Conservation (phyloP, 495 filamentous ascomycete genomes). For the Hapsidospora chrysogenum region DNA sequence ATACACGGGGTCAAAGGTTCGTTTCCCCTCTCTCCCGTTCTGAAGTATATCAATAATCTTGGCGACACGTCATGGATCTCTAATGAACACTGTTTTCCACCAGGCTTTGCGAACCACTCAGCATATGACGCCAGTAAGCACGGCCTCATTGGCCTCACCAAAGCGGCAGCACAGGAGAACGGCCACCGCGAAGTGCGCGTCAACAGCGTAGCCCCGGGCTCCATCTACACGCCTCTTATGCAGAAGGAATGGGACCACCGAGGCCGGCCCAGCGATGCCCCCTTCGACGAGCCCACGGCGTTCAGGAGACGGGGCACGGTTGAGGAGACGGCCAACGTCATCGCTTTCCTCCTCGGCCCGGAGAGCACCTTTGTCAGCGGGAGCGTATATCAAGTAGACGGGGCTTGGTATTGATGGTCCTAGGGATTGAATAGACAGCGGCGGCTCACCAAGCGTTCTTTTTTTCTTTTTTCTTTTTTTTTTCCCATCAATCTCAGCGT, state of each 20-base stretch:
- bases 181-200: slow-evolving; percentile 35
- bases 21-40: not conserved
- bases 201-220: slow-evolving; percentile 40
- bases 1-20: slow-evolving; percentile 35
- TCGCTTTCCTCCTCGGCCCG: slow-evolving; percentile 39
- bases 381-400: slow-evolving; percentile 17
- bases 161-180: slow-evolving; percentile 38
- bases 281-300: slow-evolving; percentile 20
- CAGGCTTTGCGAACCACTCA: slow-evolving; percentile 23
- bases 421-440: too few species aligned
- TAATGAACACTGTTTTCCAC: slow-evolving; percentile 2
- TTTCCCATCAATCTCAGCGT: too few species aligned
- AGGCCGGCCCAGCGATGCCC: slow-evolving; percentile 13
- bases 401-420: slow-evolving; percentile 8
- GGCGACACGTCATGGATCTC: not conserved
- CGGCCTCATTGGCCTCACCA: slow-evolving; percentile 42
- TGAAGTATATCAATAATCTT: not conserved
- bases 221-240: slow-evolving; percentile 39
- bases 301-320: slow-evolving; percentile 17
- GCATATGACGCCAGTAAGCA: slow-evolving; percentile 40
- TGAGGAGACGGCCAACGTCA: slow-evolving; percentile 21
- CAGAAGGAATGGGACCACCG: slow-evolving; percentile 16
- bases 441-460: too few species aligned
- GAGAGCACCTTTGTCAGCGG: slow-evolving; percentile 37
- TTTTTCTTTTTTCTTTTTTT: too few species aligned